Evolutionary conservation across 2,329 filamentous ascomycete genomes (phyloP), one percentile per base, ranked within the genome.

Genomic region (Claviceps sorghi): DNA sequence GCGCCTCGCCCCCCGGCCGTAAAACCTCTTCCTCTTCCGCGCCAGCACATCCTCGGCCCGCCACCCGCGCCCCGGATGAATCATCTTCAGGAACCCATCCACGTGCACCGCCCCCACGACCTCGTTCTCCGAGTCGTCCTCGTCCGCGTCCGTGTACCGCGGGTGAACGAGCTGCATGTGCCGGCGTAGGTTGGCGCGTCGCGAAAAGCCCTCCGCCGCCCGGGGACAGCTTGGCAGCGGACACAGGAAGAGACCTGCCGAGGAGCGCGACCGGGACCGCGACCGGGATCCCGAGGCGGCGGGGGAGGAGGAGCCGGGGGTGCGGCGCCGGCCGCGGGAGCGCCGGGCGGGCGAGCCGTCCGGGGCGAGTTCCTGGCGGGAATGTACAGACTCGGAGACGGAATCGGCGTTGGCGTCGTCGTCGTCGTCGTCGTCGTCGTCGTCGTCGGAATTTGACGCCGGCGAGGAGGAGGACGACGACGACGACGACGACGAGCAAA

Each of bases 61-160:
- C 76, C 75, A 79, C 0, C 75, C 76, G 44, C 61, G 66, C 7
- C 71, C 66, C 1, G 69, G 64, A 53, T 69, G 67, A 50, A 86
- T 72, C 4, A 76, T 74, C 60, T 72, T 70, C 58, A 88, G 58
- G 59, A 84, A 88, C 0, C 83, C 80, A 63, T 88, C 83, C 1
- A 80, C 74, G 58, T 86, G 83, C 21, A 86, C 79, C 0, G 73
- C 82, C 0, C 82, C 83, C 9, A 72, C 58, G 59, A 80, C 75
- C 59, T 81, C 78, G 53, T 74, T 76, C 59, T 71, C 75, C 54
- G 73, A 69, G 21, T 69, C 67, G 34, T 62, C 57, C 21, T 68
- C 63, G 38, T 69, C 59, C 36, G 69, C 59, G 13, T 61, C 61
- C 60, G 51, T 63, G 65, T 51, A 64, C 59, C 63, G 64, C n/a